Base-by-base conservation (phyloP, 2,329 filamentous ascomycete genomes). In the Dactylella cylindrospora region DNA sequence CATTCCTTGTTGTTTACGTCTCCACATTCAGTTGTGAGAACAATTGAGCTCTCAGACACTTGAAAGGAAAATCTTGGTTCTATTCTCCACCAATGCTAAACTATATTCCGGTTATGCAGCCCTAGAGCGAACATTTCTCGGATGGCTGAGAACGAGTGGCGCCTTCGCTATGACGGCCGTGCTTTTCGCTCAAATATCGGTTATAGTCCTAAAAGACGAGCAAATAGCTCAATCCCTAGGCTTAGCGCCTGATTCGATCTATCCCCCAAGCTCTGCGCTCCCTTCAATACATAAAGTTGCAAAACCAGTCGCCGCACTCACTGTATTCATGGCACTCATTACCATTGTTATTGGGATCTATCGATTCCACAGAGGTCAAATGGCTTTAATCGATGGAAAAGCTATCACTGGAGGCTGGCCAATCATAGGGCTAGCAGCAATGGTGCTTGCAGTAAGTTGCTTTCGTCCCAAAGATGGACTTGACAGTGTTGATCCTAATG, bases 131-230 rank as follows among this genome's bases (percentile, higher is more conserved):
- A 62, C 57, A 17, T 62, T 62, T 31, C 49, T 62, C 19, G 57
- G 57, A 54, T 62, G 57, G 57, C 49, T 62, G 3, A 49, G 57
- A 9, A 62, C 57, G 7, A 62, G 57, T 15, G 57, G 57, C n/a
- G 57, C 57, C 4, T 62, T 62, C 13, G 57, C 57, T 25, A 62
- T 62, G 57, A 54, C 49, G 5, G 57, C 49, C 5, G 57, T 54
- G 12, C 19, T 62, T 9, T 32, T 62, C 5, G 57, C 57, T 10
- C 57, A 62, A 26, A 62, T 62, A 44, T 47, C 57, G 2, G 49
- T 62, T 15, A 62, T 62, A 7, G 57, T 54, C 3, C 4, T 41
- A 13, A 46, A 44, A 17, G 40, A 54, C 19, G 36, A 62, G 22
- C 40, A 49, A 25, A 15, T 15, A 8, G 40, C 35, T 15, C 32